Base-by-base conservation (phyloP, 164 flowering plant genomes). In the Tetracentron sinense region DNA sequence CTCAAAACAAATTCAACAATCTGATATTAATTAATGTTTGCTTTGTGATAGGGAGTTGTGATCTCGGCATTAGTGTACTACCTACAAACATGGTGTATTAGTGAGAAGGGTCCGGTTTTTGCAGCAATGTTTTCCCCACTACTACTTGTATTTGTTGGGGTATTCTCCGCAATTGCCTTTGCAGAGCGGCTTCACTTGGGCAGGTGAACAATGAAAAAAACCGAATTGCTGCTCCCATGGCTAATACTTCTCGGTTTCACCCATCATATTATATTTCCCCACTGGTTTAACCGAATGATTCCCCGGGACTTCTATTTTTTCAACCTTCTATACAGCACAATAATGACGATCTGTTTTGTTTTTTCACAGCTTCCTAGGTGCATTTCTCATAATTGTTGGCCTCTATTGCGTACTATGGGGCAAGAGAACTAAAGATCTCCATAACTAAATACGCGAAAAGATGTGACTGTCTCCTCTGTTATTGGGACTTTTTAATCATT, bases 351-450 rank as follows among this genome's bases (percentile, higher is more conserved):
- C 28, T 47, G n/a, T 8, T 56, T 57, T 25, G 48, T 50, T 6
- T 44, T 30, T 30, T 49, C 53, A 56, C 76, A 82, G 83, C 65
- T 33, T 82, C 59, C 28, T 82, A 2, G 83, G 83, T 48, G 75
- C 77, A 11, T 7, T 74, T 22, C 46, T 82, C 46, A 78, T 75
- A 2, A 42, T 82, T 19, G 25, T 52, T 29, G 86, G 86, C 0
- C 75, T 82, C 7, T 79, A 82, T 60, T 69, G 61, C 56, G 80
- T 79, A 3, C 60, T 78, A 16, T 82, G 86, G 82, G 83, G 79
- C 26, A 82, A 82, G 64, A 70, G 69, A n/a, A n/a, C n/a, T n/a
- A n/a, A n/a, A n/a, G n/a, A n/a, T n/a, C n/a, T n/a, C n/a, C n/a
- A n/a, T n/a, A n/a, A n/a, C n/a, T n/a, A n/a, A n/a, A n/a, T n/a